Conservation (phyloP, 169 alveolate genomes). For the Eimeria acervulina region DNA sequence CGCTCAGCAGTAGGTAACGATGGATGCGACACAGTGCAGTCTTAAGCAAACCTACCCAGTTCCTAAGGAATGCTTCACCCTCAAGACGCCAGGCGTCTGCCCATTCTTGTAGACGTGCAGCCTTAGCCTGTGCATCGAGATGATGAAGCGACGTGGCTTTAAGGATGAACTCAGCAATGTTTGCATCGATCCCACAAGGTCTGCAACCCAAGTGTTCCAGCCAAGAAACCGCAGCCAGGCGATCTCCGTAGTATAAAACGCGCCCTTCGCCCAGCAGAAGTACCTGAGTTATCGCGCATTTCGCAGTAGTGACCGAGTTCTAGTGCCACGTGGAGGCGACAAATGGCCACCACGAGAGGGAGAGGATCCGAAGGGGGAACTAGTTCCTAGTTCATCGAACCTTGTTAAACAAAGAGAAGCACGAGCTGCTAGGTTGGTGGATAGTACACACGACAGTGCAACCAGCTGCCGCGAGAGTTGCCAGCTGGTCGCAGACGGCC, state of each 20-base stretch:
- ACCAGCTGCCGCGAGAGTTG: constrained; percentile 76
- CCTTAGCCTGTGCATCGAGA: constrained; percentile 4
- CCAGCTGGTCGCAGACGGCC: constrained; percentile 74
- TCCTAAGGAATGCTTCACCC: constrained; percentile 57
- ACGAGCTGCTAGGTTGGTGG: constrained; percentile 82
- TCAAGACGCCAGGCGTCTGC: constrained; percentile 60
- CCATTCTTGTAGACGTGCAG: constrained; percentile 43
- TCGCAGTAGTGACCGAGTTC: not conserved
- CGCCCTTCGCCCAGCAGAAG: constrained; percentile 84
- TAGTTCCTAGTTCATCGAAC: not conserved
- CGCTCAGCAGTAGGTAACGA: not conserved
- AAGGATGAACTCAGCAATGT: constrained; percentile 80
- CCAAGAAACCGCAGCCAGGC: constrained; percentile 76
- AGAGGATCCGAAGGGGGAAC: not conserved
- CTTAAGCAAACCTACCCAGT: constrained; percentile 18
- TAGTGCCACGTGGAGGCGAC: not conserved
- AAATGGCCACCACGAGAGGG: not conserved
- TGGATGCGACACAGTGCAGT: not conserved
- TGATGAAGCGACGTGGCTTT: constrained; percentile 26
- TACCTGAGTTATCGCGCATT: constrained; percentile 22
- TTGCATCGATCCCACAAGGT: constrained; percentile 56
- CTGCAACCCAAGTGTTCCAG: constrained; percentile 75
- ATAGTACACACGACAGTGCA: constrained; percentile 84
- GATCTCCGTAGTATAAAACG: constrained; percentile 81
- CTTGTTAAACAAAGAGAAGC: constrained; percentile 80